phyloP scores from a whole-genome alignment of 2,329 filamentous ascomycete genomes.

The Apiospora sp. region DNA sequence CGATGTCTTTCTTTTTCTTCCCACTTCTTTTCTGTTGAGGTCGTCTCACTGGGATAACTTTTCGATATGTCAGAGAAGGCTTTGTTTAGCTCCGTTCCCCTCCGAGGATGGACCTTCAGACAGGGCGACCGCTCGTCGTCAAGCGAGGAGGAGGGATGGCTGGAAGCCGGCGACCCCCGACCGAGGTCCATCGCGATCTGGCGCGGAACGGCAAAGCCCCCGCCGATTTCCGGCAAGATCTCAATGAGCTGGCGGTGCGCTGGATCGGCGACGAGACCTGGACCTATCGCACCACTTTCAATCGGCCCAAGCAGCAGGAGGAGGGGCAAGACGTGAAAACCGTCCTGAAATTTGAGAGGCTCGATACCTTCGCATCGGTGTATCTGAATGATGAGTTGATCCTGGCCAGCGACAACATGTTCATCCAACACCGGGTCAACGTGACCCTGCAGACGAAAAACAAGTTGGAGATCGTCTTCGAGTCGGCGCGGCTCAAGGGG shows the following conservation, averaged over 20 bases:
- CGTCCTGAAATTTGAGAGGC: conserved; percentile 67
- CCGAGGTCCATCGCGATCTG: conserved; percentile 17
- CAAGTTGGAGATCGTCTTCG: conserved; percentile 63
- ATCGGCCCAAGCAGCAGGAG: conserved; percentile 29
- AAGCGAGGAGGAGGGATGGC: neutral
- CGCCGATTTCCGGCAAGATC: conserved; percentile 65
- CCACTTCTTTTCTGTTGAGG: too few species aligned
- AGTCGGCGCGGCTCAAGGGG: conserved; percentile 60
- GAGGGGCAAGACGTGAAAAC: conserved; percentile 39
- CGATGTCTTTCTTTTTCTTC: too few species aligned
- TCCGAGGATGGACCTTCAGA: conserved; percentile 8
- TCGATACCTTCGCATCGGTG: conserved; percentile 70
- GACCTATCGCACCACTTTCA: conserved; percentile 59
- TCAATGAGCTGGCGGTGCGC: conserved; percentile 66
- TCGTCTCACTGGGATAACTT: too few species aligned
- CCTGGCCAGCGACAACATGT: conserved; percentile 69
- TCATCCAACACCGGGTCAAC: conserved; percentile 63
- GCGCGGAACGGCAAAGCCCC: conserved; percentile 46
- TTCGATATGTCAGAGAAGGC: neutral
- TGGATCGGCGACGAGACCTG: conserved; percentile 71
- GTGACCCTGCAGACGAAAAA: conserved; percentile 53
- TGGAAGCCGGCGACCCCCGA: conserved; percentile 2
- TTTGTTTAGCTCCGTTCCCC: neutral
- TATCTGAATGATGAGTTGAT: conserved; percentile 61
- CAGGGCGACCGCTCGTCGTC: neutral